phyloP scores from a whole-genome alignment of 2,329 filamentous ascomycete genomes.

The Aspergillus novofumigatus region DNA sequence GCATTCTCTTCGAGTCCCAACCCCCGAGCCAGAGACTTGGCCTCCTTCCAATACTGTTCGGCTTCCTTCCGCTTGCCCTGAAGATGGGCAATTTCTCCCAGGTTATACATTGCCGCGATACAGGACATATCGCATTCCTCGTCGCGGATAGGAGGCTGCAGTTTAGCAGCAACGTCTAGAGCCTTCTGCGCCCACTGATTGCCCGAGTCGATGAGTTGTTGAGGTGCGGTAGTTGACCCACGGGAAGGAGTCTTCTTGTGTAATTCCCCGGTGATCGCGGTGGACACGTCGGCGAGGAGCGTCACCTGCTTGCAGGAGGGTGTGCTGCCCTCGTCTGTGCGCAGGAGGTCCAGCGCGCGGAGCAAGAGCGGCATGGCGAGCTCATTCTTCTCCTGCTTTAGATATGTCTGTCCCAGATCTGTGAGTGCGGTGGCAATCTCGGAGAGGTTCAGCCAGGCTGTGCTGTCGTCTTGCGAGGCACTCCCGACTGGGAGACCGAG shows the following conservation, averaged over 20 bases:
- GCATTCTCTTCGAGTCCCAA: constrained; percentile 38
- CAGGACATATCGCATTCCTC: constrained; percentile 82
- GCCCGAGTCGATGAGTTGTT: constrained; percentile 64
- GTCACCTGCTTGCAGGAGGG: constrained; percentile 72
- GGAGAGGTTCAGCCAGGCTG: constrained; percentile 35
- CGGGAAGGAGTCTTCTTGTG: constrained; percentile 26
- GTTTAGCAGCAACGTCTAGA: constrained; percentile 60
- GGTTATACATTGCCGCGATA: constrained; percentile 77
- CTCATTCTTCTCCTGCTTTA: constrained; percentile 68
- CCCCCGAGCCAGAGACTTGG: constrained; percentile 53
- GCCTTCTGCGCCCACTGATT: constrained; percentile 77
- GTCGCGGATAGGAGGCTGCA: constrained; percentile 63
- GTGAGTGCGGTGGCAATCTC: constrained; percentile 33
- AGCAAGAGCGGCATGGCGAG: constrained; percentile 82
- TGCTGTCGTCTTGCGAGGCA: constrained; percentile 45
- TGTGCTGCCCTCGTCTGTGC: constrained; percentile 38
- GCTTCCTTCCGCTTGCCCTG: constrained; percentile 63
- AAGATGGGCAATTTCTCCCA: constrained; percentile 79
- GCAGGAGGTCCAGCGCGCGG: constrained; percentile 70
- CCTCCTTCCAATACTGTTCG: constrained; percentile 63
- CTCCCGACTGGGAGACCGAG: constrained; percentile 65
- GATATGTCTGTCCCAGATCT: constrained; percentile 74
- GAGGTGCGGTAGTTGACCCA: constrained; percentile 48
- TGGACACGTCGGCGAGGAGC: constrained; percentile 56
- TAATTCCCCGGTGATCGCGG: constrained; percentile 43